phyloP scores from a whole-genome alignment of 1,284 basidiomycete species.

The Leccinum variabile region DNA sequence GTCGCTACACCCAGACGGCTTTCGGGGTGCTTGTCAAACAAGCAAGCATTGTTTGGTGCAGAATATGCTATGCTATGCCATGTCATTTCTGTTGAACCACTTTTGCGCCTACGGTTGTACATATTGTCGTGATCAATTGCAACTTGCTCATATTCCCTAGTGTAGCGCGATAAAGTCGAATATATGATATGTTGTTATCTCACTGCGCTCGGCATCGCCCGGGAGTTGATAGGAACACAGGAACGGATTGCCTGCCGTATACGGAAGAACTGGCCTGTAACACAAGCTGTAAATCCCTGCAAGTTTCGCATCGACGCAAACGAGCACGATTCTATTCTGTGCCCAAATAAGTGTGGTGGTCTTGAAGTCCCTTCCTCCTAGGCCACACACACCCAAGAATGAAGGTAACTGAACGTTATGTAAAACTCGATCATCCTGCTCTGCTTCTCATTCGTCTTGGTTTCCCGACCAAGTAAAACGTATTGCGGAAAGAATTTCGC shows the following conservation, averaged over 20 bases:
- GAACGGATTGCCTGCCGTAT: neutral
- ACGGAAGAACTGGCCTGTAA: neutral
- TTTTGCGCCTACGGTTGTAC: conserved; percentile 29
- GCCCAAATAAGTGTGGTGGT: neutral
- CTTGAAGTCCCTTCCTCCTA: neutral
- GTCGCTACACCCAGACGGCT: conserved; percentile 13
- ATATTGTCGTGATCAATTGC: conserved; percentile 30
- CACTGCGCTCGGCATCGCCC: conserved; percentile 9
- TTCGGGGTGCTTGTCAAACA: conserved; percentile 15
- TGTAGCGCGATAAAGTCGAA: conserved; percentile 22
- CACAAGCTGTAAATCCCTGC: neutral
- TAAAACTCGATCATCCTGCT: neutral
- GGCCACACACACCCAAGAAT: neutral
- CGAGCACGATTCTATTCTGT: neutral
- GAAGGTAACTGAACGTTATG: neutral
- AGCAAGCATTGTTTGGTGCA: conserved; percentile 25
- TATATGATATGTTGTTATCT: conserved; percentile 13
- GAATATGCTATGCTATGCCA: conserved; percentile 17
- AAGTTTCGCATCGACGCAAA: neutral
- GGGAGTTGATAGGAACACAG: conserved; percentile 4
- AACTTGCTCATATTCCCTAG: conserved; percentile 29
- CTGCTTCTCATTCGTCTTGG: neutral
- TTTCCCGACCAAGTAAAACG: neutral
- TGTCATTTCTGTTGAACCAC: conserved; percentile 27
- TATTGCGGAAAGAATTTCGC: neutral